Evolutionary conservation across 1,139 yeast genomes (phyloP), one percentile per base, ranked within the genome.

Genomic region (Cylindricascospora bacillispora): DNA sequence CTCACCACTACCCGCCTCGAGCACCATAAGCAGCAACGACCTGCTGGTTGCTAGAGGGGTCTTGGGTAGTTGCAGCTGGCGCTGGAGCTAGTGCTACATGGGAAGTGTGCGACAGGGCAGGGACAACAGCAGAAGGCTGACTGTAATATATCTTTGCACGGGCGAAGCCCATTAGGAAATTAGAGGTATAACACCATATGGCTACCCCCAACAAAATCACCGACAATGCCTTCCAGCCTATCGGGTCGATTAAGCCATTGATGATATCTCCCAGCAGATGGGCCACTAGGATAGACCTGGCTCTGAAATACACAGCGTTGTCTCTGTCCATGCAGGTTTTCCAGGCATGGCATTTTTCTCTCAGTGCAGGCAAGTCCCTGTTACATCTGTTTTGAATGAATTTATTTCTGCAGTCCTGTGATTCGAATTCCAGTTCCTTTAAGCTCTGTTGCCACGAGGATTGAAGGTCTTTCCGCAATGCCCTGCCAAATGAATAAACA

Each of bases 271-370:
- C 93, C 47, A 83, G 65, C 0, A 92, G 71, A 46, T 77, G 86
- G 0, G 93, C 93, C 12, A 43, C 43, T 16, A 49, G 29, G 1
- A 85, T 70, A 18, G 85, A 70, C 41, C 70, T 66, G 3, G 92
- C 81, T 27, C 72, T 67, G 4, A 89, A 92, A n/a, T 85, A 70
- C 5, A 70, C 61, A 24, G 71, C 69, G 10, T 95, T 94, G 44
- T 86, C 93, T 36, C 83, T 64, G 43, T 75, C 72, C 93, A 81
- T 85, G 54, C 98, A 89, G 37, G 65, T 68, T 38, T 72, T 77
- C 93, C 94, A 82, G 24, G 62, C 60, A 19, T 67, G 61, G 53
- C 98, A 89, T 13, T 71, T 64, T n/a, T 59, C 55, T 41, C 79
- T 85, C 17, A 85, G 54, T 0, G 85, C 89, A 1, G 94, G 95